These are phyloP conservation scores for Verticillium isaacii DNA, from an alignment of 2,329 filamentous ascomycete genomes.

Conservation along the genomic window DNA sequence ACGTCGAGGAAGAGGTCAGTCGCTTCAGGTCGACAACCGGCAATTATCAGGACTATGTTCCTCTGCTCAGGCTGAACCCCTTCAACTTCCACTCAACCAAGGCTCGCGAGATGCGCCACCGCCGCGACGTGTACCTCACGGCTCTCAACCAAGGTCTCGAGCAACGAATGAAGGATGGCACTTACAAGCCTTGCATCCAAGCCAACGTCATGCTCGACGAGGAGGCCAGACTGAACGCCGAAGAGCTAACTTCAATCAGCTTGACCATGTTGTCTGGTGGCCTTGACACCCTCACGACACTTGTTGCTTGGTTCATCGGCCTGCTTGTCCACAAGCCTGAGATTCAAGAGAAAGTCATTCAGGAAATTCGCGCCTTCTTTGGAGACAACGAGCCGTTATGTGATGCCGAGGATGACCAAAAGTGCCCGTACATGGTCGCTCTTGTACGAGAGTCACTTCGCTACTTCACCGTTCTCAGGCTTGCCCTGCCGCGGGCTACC, in stretches of 20 bases:
- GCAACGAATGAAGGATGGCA: conserved; percentile 55
- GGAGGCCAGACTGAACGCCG: conserved; percentile 56
- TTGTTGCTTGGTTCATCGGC: conserved; percentile 61
- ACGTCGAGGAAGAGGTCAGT: conserved; percentile 57
- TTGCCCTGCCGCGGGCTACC: conserved; percentile 57
- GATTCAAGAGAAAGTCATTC: conserved; percentile 55
- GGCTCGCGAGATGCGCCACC: conserved; percentile 54
- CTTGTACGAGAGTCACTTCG: conserved; percentile 58
- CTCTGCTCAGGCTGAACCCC: conserved; percentile 54
- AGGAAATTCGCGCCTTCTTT: conserved; percentile 52
- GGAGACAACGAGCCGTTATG: conserved; percentile 49
- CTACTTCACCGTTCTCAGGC: conserved; percentile 58
- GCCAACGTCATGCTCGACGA: conserved; percentile 61
- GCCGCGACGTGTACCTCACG: conserved; percentile 56
- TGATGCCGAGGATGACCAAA: conserved; percentile 57
- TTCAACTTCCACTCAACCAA: conserved; percentile 53
- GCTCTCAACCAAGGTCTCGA: conserved; percentile 54
- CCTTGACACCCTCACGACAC: conserved; percentile 61
- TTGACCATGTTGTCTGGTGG: conserved; percentile 66
- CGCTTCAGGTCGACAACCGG: conserved; percentile 56
- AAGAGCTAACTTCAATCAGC: conserved; percentile 61
- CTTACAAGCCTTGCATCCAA: conserved; percentile 60
- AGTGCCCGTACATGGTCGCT: conserved; percentile 58
- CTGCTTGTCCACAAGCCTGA: conserved; percentile 55
- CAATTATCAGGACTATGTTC: conserved; percentile 59